Evolutionary conservation across 192 early-diverging fungal genomes (phyloP).

Genomic region (Linnemannia hyalina): DNA sequence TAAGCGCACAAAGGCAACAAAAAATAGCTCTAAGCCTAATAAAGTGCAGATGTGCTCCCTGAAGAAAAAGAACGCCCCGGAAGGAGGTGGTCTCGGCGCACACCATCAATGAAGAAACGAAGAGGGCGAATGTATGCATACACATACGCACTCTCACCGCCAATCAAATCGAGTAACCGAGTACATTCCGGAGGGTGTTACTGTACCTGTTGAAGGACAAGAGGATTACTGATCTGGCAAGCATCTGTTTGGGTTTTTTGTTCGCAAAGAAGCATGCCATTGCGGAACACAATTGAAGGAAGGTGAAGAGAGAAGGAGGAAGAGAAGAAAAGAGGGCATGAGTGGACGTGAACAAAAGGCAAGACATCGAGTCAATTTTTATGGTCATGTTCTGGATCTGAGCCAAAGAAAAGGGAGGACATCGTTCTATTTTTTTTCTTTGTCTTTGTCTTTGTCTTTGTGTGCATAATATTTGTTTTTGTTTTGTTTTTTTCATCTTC

Average conservation of each 20-base stretch:
- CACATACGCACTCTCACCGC: neutral
- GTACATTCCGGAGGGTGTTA: no score
- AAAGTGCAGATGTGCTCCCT: neutral
- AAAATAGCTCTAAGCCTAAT: neutral
- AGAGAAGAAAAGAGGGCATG: neutral
- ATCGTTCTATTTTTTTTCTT: neutral
- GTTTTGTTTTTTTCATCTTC: neutral
- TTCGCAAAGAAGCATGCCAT: neutral
- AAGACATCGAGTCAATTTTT: neutral
- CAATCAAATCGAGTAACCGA: neutral
- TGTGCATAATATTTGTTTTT: no score
- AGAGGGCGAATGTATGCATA: neutral
- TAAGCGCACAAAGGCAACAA: neutral
- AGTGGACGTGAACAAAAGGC: neutral
- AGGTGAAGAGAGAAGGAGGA: neutral
- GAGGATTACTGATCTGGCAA: slow-evolving; percentile 41
- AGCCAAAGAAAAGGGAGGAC: neutral
- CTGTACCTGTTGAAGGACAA: slow-evolving; percentile 33
- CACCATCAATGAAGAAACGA: neutral
- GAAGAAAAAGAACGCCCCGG: neutral
- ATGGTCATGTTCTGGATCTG: neutral
- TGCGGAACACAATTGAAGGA: neutral
- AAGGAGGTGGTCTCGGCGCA: neutral
- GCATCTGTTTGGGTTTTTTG: slow-evolving; percentile 2
- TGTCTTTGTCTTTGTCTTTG: neutral